Percentiles rank a stretch among this genome's conserved stretches.
Evolutionary conservation across 345 rosid genomes (phyloP).

Genomic region (Populus nigra): DNA sequence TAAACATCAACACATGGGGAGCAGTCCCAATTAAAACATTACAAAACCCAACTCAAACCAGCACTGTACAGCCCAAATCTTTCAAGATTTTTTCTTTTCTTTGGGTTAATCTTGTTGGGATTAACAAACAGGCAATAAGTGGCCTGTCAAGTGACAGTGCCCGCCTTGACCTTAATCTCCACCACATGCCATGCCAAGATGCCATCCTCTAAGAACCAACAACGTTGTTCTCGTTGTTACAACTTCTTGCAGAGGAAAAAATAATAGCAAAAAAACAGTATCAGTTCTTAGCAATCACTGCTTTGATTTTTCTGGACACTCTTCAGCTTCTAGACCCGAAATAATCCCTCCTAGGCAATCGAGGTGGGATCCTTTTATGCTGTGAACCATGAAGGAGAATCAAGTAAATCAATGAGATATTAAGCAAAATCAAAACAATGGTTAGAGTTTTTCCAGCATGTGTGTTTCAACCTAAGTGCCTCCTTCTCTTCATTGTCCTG

Average conservation of each 20-base stretch:
- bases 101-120: not conserved
- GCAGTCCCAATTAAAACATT: not conserved
- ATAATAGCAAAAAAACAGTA: not conserved
- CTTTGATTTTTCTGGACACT: not conserved
- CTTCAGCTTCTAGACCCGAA: not conserved
- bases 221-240: not conserved
- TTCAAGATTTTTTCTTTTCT: not conserved
- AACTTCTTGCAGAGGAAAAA: not conserved
- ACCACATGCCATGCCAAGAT: not conserved
- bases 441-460: conserved; percentile 61
- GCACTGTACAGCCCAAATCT: not conserved
- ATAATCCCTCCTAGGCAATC: not conserved
- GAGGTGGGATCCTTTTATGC: not conserved
- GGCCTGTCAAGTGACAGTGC: not conserved
- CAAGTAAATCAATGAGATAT: not conserved
- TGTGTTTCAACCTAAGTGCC: conserved; percentile 56
- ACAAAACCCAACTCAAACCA: not conserved
- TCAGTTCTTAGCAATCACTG: not conserved
- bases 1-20: not conserved
- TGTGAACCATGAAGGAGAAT: not conserved
- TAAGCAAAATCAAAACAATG: conserved; percentile 28
- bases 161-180: not conserved
- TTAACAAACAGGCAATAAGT: not conserved
- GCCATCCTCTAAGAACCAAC: not conserved
- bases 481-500: conserved; percentile 47